Evolutionary conservation across 371 early-diverging fungal species (phyloP).

Genomic region (Mortierella sp.): DNA sequence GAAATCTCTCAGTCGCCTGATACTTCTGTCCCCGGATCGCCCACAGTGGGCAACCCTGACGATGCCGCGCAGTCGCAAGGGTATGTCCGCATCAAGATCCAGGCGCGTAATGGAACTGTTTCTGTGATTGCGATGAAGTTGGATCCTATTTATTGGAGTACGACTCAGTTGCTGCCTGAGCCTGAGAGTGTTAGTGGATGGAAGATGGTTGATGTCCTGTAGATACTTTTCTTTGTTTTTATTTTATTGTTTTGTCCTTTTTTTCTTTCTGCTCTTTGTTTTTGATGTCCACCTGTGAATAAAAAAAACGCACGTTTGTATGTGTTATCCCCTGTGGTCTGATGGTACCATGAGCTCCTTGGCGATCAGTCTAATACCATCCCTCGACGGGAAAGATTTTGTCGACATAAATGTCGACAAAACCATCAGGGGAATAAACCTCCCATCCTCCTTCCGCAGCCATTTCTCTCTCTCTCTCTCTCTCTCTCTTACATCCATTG

Average conservation of each 20-base stretch:
- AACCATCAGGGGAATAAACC: too few relatives aligned
- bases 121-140: constrained; percentile 77
- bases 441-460: too few relatives aligned
- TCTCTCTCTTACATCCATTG: too few relatives aligned
- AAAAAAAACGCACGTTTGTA: not conserved
- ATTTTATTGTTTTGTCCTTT: not conserved
- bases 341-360: too few relatives aligned
- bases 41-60: constrained; percentile 40
- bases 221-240: not conserved
- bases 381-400: too few relatives aligned
- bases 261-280: not conserved
- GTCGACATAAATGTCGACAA: too few relatives aligned
- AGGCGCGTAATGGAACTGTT: constrained; percentile 69
- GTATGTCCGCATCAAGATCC: constrained; percentile 79
- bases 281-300: not conserved
- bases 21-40: not conserved
- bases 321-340: not conserved
- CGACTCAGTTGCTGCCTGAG: constrained; percentile 73
- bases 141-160: constrained; percentile 82
- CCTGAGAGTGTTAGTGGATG: constrained; percentile 71
- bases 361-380: too few relatives aligned
- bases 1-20: not conserved
- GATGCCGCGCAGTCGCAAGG: constrained; percentile 68
- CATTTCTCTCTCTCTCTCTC: too few relatives aligned
- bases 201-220: constrained; percentile 57